A percentile compares a stretch with the other conserved stretches of the same genome.
phyloP scores from a whole-genome alignment of 768 basidiomycete genomes.

The Kwoniella dejecticola region DNA sequence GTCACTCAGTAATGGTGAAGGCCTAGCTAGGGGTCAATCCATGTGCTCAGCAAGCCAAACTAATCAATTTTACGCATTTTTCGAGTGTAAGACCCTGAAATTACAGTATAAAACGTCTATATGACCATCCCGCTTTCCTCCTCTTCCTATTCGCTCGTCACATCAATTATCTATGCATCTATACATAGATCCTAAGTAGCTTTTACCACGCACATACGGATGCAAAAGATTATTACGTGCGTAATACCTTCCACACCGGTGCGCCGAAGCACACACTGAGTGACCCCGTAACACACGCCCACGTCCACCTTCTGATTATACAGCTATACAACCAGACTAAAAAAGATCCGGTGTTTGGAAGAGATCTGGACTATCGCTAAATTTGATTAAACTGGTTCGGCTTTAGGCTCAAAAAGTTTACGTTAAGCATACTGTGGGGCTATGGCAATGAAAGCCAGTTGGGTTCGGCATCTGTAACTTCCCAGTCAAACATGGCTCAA shows the following conservation, averaged over 20 bases:
- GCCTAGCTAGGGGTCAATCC: no score
- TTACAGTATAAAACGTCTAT: neutral
- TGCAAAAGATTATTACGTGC: no score
- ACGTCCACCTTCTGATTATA: no score
- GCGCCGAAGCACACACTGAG: no score
- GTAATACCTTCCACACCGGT: no score
- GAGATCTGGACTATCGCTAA: neutral
- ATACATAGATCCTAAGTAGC: no score
- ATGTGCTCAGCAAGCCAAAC: neutral
- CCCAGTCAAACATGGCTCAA: no score
- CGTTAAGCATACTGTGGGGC: neutral
- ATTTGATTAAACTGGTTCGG: neutral
- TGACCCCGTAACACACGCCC: no score
- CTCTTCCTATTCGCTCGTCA: neutral
- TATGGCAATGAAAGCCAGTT: neutral
- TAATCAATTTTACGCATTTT: neutral
- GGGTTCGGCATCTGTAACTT: neutral
- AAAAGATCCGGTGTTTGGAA: neutral
- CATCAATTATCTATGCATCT: no score
- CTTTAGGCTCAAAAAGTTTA: neutral
- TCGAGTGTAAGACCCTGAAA: neutral
- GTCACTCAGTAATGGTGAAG: no score
- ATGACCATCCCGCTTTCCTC: neutral
- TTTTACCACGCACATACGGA: no score
- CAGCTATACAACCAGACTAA: no score